Evolutionary conservation across 768 basidiomycete species (phyloP).

Genomic region (Pulveroboletus frians): DNA sequence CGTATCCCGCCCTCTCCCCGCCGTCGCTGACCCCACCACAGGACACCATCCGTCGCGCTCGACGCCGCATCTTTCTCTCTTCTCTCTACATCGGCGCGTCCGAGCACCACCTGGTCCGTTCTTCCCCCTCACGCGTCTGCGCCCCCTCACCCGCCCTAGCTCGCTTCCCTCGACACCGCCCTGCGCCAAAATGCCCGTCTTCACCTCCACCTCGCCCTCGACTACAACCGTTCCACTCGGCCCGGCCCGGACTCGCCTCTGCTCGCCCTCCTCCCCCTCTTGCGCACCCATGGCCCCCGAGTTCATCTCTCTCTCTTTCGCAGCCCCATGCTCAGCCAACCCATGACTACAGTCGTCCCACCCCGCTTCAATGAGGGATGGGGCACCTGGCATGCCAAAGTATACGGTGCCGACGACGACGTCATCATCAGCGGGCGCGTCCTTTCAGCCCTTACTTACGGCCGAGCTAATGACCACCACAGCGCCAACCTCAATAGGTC

Average conservation of each 20-base stretch:
- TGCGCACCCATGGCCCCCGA: conserved; percentile 64
- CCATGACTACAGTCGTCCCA: conserved; percentile 74
- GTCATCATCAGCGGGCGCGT: conserved; percentile 89
- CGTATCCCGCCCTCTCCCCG: conserved; percentile 13
- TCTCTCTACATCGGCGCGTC: conserved; percentile 83
- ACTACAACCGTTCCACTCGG: conserved; percentile 75
- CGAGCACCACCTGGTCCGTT: conserved; percentile 72
- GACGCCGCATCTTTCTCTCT: conserved; percentile 79
- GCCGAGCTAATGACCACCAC: conserved; percentile 3
- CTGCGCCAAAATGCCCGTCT: conserved; percentile 57
- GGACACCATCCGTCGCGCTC: conserved; percentile 76
- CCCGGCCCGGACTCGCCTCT: conserved; percentile 66
- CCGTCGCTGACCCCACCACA: conserved; percentile 23
- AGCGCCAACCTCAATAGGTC: conserved; percentile 92
- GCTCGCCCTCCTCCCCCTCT: conserved; percentile 64
- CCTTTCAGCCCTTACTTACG: background rate
- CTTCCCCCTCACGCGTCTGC: background rate
- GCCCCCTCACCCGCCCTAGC: conserved; percentile 39
- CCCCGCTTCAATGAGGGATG: conserved; percentile 96
- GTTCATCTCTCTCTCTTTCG: conserved; percentile 80
- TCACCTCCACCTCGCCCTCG: conserved; percentile 67
- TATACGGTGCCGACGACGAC: conserved; percentile 90
- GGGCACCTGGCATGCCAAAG: conserved; percentile 98
- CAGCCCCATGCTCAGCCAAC: conserved; percentile 75
- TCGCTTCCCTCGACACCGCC: conserved; percentile 58